phyloP scores from a whole-genome alignment of 345 rosid genomes.

The Gynandropsis gynandra region DNA sequence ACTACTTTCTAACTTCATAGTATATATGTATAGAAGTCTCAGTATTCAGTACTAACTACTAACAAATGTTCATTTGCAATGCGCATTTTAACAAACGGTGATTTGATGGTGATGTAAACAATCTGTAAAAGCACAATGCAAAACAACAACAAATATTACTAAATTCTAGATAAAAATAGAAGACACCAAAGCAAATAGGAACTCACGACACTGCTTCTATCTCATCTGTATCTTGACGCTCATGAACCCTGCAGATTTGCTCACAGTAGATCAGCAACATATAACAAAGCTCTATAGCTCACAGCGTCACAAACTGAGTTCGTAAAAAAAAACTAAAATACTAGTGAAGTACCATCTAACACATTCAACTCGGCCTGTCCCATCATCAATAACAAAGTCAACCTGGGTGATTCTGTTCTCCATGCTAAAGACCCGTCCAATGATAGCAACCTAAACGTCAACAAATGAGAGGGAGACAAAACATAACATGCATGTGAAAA shows the following conservation, averaged over 20 bases:
- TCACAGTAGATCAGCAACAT: constrained; percentile 11
- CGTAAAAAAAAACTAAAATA: background rate
- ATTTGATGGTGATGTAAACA: constrained; percentile 1
- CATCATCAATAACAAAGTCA: constrained; percentile 65
- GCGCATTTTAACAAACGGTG: background rate
- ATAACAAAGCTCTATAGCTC: constrained; percentile 6
- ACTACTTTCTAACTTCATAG: too few species aligned
- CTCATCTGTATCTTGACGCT: constrained; percentile 67
- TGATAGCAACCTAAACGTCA: constrained; percentile 42
- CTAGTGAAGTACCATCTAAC: constrained; percentile 50
- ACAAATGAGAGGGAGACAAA: background rate
- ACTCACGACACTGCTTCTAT: constrained; percentile 59
- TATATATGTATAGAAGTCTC: too few species aligned
- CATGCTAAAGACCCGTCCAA: constrained; percentile 60
- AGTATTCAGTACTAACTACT: background rate
- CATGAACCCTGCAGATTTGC: constrained; percentile 62
- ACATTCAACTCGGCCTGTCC: constrained; percentile 81
- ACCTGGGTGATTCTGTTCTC: constrained; percentile 70
- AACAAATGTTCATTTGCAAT: background rate
- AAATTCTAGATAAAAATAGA: background rate
- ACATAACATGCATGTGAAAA: background rate
- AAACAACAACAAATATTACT: constrained; percentile 1
- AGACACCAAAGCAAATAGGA: background rate
- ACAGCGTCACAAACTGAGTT: background rate
- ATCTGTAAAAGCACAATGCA: background rate